phyloP scores from a whole-genome alignment of 1,139 yeast species.

The Pneumocystis jirovecii region DNA sequence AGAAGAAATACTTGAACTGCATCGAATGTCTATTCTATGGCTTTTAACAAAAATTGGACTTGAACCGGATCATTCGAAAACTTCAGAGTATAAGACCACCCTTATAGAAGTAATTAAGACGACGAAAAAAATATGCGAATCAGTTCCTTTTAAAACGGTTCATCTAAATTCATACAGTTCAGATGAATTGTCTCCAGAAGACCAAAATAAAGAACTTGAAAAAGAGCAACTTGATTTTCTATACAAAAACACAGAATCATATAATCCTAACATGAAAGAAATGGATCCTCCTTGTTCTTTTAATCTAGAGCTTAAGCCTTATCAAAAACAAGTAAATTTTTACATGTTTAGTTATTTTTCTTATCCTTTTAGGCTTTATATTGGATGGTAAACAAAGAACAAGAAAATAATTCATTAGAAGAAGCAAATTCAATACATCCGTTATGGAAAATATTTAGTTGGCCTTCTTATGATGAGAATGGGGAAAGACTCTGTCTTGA shows the following conservation, averaged over 20 bases:
- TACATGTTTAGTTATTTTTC: slow-evolving; percentile 10
- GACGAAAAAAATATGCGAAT: slow-evolving; percentile 21
- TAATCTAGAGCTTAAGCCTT: slow-evolving; percentile 42
- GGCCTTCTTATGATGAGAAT: slow-evolving; percentile 40
- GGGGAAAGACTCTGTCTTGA: slow-evolving; percentile 2
- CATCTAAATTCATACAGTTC: slow-evolving; percentile 5
- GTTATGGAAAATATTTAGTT: slow-evolving; percentile 62
- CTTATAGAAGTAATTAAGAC: slow-evolving; percentile 19
- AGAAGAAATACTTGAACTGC: slow-evolving; percentile 38
- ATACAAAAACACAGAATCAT: slow-evolving; percentile 46
- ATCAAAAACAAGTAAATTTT: slow-evolving; percentile 41
- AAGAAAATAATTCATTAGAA: slow-evolving; percentile 19
- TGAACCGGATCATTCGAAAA: slow-evolving; percentile 20
- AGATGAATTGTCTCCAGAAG: slow-evolving; percentile 20
- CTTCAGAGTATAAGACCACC: slow-evolving; percentile 15
- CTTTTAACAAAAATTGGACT: slow-evolving; percentile 40
- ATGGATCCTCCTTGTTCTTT: slow-evolving; percentile 45
- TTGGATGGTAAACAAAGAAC: slow-evolving; percentile 41
- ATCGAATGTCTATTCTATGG: slow-evolving; percentile 43
- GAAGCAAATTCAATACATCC: slow-evolving; percentile 59
- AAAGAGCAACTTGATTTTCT: slow-evolving; percentile 63
- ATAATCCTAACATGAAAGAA: slow-evolving; percentile 38
- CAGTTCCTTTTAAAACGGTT: slow-evolving; percentile 7
- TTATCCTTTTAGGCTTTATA: slow-evolving; percentile 14
- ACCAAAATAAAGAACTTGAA: slow-evolving; percentile 15